phyloP scores from a whole-genome alignment of 1,139 yeast genomes.

The Yamadazyma jaroonii region DNA sequence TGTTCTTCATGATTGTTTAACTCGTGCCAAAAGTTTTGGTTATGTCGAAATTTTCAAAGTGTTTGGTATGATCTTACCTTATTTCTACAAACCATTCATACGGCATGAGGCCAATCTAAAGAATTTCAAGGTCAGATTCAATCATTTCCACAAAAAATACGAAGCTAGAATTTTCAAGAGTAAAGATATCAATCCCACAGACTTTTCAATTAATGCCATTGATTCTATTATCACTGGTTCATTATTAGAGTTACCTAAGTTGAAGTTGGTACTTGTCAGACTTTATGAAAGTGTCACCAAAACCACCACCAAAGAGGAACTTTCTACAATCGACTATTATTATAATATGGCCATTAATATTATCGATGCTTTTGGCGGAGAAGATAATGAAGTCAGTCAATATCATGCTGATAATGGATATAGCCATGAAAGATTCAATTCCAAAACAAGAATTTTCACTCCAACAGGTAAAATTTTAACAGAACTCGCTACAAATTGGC shows the following conservation, averaged over 20 bases:
- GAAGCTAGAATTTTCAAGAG: slow-evolving; percentile 41
- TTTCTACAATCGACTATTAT: slow-evolving; percentile 29
- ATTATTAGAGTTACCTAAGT: slow-evolving; percentile 59
- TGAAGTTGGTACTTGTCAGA: slow-evolving; percentile 66
- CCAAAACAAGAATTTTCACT: slow-evolving; percentile 65
- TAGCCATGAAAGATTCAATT: slow-evolving; percentile 13
- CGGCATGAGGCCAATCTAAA: slow-evolving; percentile 80
- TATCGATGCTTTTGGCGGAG: slow-evolving; percentile 78
- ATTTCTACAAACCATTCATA: slow-evolving; percentile 87
- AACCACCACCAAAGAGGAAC: slow-evolving; percentile 20
- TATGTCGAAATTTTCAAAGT: slow-evolving; percentile 73
- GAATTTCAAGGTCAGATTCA: slow-evolving; percentile 37
- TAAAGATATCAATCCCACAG: slow-evolving; percentile 24
- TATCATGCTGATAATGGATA: slow-evolving; percentile 37
- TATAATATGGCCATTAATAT: slow-evolving; percentile 58
- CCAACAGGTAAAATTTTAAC: slow-evolving; percentile 88
- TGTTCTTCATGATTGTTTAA: slow-evolving; percentile 72
- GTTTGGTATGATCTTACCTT: slow-evolving; percentile 77
- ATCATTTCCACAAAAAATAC: slow-evolving; percentile 45
- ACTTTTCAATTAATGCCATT: slow-evolving; percentile 55
- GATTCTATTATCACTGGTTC: slow-evolving; percentile 72
- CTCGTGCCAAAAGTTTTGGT: slow-evolving; percentile 65
- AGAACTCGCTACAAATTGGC: slow-evolving; percentile 85
- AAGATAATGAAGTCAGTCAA: slow-evolving; percentile 21
- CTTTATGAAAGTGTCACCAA: slow-evolving; percentile 21